Conservation (phyloP, 495 filamentous ascomycete species). For the Staphylotrichum longicolle region DNA sequence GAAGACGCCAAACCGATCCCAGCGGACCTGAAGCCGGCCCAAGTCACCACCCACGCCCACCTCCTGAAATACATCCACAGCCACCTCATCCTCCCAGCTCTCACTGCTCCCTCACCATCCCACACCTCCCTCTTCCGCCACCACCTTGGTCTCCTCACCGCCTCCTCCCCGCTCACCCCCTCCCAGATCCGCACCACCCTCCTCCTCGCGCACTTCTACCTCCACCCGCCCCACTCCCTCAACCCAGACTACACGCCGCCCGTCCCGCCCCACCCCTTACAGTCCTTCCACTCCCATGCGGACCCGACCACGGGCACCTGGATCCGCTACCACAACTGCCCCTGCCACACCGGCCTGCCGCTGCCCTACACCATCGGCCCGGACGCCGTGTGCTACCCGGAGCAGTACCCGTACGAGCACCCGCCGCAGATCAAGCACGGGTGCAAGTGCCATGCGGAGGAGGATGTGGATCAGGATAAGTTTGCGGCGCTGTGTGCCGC, state of each 20-base stretch:
- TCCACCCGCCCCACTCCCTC: neutral
- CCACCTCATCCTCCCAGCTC: slow-evolving; percentile 5
- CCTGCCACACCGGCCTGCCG: slow-evolving; percentile 18
- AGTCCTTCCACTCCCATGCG: neutral
- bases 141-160: neutral
- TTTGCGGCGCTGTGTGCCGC: slow-evolving; percentile 13
- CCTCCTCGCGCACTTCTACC: neutral
- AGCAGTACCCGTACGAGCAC: slow-evolving; percentile 15
- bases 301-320: neutral
- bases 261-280: neutral
- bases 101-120: neutral
- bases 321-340: slow-evolving; percentile 24
- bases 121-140: slow-evolving; percentile 2
- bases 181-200: slow-evolving; percentile 6
- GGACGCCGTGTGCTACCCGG: slow-evolving; percentile 12
- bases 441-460: slow-evolving; percentile 18
- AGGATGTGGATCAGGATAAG: slow-evolving; percentile 18
- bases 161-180: slow-evolving; percentile 8
- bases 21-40: slow-evolving; percentile 7
- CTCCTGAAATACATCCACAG: slow-evolving; percentile 22
- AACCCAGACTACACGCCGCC: neutral
- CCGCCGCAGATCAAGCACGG: slow-evolving; percentile 14
- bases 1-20: slow-evolving; percentile 21
- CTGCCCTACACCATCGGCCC: slow-evolving; percentile 12
- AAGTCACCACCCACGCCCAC: slow-evolving; percentile 15